Conservation (phyloP, 139 green algal species). For the Chlamydomonas incerta region DNA sequence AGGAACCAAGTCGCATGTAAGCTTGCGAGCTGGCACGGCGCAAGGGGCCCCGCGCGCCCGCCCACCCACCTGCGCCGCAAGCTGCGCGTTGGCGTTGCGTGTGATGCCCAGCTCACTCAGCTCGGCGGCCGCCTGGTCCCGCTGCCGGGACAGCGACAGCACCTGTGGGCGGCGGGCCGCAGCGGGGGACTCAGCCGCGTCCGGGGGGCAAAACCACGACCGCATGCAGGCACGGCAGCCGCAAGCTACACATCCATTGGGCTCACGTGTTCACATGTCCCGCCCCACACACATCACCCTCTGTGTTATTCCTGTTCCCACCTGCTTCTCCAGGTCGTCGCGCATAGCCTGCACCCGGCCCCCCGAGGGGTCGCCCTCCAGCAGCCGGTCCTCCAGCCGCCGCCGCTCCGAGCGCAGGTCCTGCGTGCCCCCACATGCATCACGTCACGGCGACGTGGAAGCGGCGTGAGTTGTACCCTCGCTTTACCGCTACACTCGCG, state of each 20-base stretch:
- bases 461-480: no score
- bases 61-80: constrained; percentile 8
- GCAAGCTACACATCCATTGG: no score
- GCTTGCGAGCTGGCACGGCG: no score
- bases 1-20: no score
- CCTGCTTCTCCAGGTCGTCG: constrained; percentile 59
- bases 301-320: not conserved
- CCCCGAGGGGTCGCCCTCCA: constrained; percentile 23
- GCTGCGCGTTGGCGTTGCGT: constrained; percentile 6
- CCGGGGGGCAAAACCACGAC: no score
- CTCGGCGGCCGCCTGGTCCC: constrained; percentile 39
- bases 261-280: no score
- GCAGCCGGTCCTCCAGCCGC: constrained; percentile 56
- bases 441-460: no score
- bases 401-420: constrained; percentile 52
- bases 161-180: constrained; percentile 25
- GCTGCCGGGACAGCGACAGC: constrained; percentile 20
- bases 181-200: no score
- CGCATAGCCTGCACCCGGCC: constrained; percentile 28
- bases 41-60: no score
- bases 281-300: not conserved
- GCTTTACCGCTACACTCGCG: no score
- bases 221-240: no score
- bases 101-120: constrained; percentile 12
- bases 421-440: no score